Conservation (phyloP, 176 grass and related monocot species). For the Metroxylon sagu region DNA sequence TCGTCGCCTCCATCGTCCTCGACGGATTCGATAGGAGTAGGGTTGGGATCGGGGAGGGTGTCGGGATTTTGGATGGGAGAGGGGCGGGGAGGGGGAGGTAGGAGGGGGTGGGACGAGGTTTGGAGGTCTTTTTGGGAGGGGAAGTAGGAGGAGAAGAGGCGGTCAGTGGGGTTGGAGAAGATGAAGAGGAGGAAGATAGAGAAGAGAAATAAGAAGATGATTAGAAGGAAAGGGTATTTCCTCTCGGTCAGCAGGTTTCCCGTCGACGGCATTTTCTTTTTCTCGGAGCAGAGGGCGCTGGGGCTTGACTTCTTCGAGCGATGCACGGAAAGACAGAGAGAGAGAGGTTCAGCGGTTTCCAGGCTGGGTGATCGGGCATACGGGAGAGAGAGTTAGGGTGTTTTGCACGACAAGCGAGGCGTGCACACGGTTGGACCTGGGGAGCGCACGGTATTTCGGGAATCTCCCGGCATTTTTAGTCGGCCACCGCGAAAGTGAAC, state of each 20-base stretch:
- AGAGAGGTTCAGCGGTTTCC: no score
- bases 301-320: no score
- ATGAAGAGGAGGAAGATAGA: slow-evolving; percentile 7
- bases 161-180: slow-evolving; percentile 41
- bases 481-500: no score
- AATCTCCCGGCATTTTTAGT: no score
- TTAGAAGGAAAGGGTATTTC: not conserved
- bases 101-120: slow-evolving; percentile 13
- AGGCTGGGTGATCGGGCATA: no score
- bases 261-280: not conserved
- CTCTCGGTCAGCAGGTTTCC: not conserved
- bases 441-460: no score
- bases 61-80: not conserved
- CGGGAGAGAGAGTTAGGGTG: no score
- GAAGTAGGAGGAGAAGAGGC: slow-evolving; percentile 24
- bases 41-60: slow-evolving; percentile 1
- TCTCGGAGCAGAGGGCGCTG: no score
- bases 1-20: slow-evolving; percentile 12
- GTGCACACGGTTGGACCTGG: no score
- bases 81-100: slow-evolving; percentile 36
- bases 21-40: not conserved
- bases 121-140: slow-evolving; percentile 9
- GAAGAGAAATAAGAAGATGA: not conserved
- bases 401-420: no score
- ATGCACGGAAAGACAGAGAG: no score